Base-by-base conservation (phyloP, 257 asterid species). In the Asclepias syriaca region DNA sequence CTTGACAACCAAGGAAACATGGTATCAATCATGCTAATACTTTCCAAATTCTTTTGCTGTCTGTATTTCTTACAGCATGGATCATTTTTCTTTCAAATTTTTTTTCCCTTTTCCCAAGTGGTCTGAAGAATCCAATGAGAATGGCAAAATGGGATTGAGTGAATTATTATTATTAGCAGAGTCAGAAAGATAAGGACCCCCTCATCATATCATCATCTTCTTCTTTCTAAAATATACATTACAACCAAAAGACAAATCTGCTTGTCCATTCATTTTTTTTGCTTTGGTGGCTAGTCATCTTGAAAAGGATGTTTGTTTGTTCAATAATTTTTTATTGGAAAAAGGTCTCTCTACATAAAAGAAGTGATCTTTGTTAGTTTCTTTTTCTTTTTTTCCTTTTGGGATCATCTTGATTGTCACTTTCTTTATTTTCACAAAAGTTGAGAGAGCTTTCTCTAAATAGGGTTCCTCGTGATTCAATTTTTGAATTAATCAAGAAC, bases 171-270 rank as follows among this genome's bases (percentile, higher is more conserved):
- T 29, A 29, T 29, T 29, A 29, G 34, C 49, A 48, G 66, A 56
- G 74, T 59, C 65, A 67, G 65, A 59, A 59, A 68, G 69, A 75
- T 6, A 59, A 66, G 56, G 72, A 66, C 77, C 32, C 21, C 40
- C 34, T 24, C 27, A 24, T 24, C 27, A 24, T 24, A 29, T 29
- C 53, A 15, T 64, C 32, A 29, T 51, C 39, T 2, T 34, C 51
- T 8, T 63, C 21, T 64, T 29, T 64, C 29, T 34, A 64, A 24
- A 19, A 12, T n/a, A 15, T 32, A 54, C 18, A 24, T 3, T 5
- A 6, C 63, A 34, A 49, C 9, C 40, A 49, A 39, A 43, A 48
- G 6, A 5, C 4, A 29, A n/a, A 18, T 29, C 51, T 43, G 6
- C 54, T 8, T 68, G 64, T 75, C 70, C 68, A 48, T 48, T 68